phyloP scores from a whole-genome alignment of 1,284 basidiomycete species.

The Cryptococcus deneoformans region DNA sequence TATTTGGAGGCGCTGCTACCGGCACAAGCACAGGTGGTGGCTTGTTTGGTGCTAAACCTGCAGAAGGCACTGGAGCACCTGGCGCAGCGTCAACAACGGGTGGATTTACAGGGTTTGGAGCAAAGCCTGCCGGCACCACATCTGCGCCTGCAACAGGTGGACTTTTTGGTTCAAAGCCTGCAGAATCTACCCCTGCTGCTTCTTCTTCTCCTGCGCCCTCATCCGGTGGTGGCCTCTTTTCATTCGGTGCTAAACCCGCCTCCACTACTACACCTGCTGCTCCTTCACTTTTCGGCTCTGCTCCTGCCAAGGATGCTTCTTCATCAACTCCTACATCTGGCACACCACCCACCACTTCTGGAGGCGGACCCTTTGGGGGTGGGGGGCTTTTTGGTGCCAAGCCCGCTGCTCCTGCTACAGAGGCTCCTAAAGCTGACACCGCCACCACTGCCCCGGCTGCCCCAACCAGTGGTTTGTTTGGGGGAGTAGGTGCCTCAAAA shows the following conservation, averaged over 20 bases:
- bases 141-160: constrained; percentile 10
- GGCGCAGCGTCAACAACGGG: constrained; percentile 13
- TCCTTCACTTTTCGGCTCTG: constrained; percentile 22
- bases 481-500: constrained; percentile 13
- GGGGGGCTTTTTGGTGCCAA: constrained; percentile 29
- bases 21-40: constrained; percentile 12
- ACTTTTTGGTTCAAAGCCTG: constrained; percentile 6
- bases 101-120: constrained; percentile 22
- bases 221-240: constrained; percentile 20
- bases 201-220: constrained; percentile 9
- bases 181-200: constrained; percentile 17
- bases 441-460: constrained; percentile 27
- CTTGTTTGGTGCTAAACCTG: constrained; percentile 31
- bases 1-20: constrained; percentile 20
- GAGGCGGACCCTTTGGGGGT: constrained; percentile 13
- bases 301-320: constrained; percentile 13
- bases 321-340: constrained; percentile 3
- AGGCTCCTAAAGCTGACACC: constrained; percentile 12
- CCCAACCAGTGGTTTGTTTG: constrained; percentile 33
- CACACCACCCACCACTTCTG: constrained; percentile 15
- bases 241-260: constrained; percentile 15
- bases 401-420: constrained; percentile 22
- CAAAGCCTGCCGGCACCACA: constrained; percentile 16
- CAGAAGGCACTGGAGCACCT: constrained; percentile 20
- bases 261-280: constrained; percentile 11